A percentile compares a stretch with the other conserved stretches of the same genome.
phyloP scores from a whole-genome alignment of 192 early-diverging fungal species.

The Coemansia sp. region DNA sequence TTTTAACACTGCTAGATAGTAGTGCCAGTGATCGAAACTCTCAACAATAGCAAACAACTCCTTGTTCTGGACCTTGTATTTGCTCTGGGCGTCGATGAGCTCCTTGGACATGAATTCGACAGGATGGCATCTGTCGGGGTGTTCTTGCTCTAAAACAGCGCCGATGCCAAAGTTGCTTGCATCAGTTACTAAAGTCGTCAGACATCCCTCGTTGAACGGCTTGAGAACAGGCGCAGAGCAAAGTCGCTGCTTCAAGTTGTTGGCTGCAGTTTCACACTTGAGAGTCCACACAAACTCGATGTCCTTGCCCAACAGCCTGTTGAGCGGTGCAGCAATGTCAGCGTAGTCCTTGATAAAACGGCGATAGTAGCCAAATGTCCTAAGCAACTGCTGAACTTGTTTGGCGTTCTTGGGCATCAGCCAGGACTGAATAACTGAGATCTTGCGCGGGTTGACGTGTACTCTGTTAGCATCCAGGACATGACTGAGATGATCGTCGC shows the following conservation, averaged over 20 bases:
- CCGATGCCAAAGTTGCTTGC: no score
- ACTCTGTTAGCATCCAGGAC: no score
- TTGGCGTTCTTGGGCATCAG: neutral
- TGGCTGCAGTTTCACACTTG: neutral
- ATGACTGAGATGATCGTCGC: neutral
- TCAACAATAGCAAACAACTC: no score
- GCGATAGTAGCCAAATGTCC: neutral
- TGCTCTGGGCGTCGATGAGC: no score
- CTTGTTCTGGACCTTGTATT: no score
- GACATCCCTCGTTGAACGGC: neutral
- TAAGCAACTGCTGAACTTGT: neutral
- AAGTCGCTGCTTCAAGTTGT: neutral
- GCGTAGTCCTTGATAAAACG: neutral
- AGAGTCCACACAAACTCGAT: neutral
- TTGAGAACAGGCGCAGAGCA: neutral
- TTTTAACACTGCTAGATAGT: no score
- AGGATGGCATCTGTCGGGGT: no score
- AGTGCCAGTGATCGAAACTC: no score
- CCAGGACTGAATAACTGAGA: neutral
- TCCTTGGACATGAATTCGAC: no score
- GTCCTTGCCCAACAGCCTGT: neutral
- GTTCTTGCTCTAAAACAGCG: no score
- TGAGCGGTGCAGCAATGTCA: neutral
- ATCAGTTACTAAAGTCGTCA: no score
- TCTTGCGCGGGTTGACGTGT: neutral